A percentile compares a stretch with the other conserved stretches of the same genome.
Conservation (phyloP, 2,329 filamentous ascomycete species). For the Pseudovirgaria hyperparasitica region DNA sequence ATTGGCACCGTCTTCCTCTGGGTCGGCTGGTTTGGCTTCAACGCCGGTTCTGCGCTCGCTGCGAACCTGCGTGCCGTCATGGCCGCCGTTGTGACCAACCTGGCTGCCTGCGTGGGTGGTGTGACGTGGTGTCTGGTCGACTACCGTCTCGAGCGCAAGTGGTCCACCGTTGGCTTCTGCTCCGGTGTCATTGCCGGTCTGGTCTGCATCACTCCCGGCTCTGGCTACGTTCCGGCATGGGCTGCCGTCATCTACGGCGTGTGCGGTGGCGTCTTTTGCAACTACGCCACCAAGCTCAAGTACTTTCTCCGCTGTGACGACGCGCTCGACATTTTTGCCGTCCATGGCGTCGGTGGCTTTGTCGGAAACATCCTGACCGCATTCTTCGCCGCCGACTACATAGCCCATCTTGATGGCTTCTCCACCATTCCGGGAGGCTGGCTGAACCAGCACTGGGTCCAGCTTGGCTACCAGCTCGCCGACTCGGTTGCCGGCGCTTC, state of each 20-base stretch:
- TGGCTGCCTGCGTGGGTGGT: conserved; percentile 72
- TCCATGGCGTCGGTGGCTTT: conserved; percentile 65
- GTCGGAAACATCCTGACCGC: conserved; percentile 69
- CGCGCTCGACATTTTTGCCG: conserved; percentile 78
- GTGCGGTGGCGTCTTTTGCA: conserved; percentile 64
- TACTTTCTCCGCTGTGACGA: conserved; percentile 72
- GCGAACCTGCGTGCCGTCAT: conserved; percentile 78
- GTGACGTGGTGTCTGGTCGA: conserved; percentile 85
- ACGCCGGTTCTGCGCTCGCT: conserved; percentile 68
- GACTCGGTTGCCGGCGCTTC: conserved; percentile 63
- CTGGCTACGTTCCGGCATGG: conserved; percentile 77
- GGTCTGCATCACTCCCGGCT: conserved; percentile 79
- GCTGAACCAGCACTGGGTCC: conserved; percentile 73
- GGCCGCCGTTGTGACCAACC: conserved; percentile 75
- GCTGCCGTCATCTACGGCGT: conserved; percentile 68
- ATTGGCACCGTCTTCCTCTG: conserved; percentile 88
- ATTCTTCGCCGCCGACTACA: conserved; percentile 72
- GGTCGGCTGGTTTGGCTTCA: conserved; percentile 95
- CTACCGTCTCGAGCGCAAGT: conserved; percentile 79
- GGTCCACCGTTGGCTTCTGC: conserved; percentile 88
- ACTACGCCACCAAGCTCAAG: conserved; percentile 86
- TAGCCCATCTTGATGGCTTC: conserved; percentile 65
- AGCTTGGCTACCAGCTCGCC: conserved; percentile 72
- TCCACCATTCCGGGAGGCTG: conserved; percentile 61
- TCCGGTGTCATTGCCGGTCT: conserved; percentile 79